Evolutionary conservation across 257 asterid species (phyloP).

Genomic region (Solanum bukasovii): DNA sequence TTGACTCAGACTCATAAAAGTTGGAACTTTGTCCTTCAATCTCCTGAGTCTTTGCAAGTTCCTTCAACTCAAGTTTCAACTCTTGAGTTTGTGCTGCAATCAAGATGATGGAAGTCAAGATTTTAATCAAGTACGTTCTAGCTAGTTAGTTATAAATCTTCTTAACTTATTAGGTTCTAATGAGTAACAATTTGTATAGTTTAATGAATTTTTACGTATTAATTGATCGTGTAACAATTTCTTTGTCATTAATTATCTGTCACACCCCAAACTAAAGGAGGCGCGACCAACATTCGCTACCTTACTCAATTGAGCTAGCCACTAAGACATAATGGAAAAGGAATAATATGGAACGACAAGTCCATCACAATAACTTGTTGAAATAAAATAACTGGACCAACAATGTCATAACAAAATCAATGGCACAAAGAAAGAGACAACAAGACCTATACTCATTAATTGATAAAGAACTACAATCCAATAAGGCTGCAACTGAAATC

Average conservation of each 20-base stretch:
- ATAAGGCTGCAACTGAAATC: too few relatives aligned
- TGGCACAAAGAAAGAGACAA: neutral
- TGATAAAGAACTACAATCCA: too few relatives aligned
- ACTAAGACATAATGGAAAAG: neutral
- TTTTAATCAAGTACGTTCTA: neutral
- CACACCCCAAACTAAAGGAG: neutral
- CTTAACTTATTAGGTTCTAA: too few relatives aligned
- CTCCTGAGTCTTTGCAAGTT: neutral
- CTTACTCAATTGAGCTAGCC: too few relatives aligned
- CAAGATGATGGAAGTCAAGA: neutral
- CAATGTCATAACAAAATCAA: neutral
- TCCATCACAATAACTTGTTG: neutral
- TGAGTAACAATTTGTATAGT: too few relatives aligned
- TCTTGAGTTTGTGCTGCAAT: constrained; percentile 1
- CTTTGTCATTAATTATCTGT: too few relatives aligned
- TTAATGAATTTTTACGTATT: too few relatives aligned
- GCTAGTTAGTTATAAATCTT: neutral
- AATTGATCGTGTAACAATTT: too few relatives aligned
- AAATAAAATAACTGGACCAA: too few relatives aligned
- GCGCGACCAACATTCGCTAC: neutral
- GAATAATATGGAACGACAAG: neutral
- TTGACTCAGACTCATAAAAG: neutral
- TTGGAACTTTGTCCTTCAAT: neutral
- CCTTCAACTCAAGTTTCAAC: neutral
- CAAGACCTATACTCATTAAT: neutral